A percentile compares a stretch with the other conserved stretches of the same genome.
Evolutionary conservation across 2,329 filamentous ascomycete species (phyloP).

Genomic region (Hortaea werneckii): DNA sequence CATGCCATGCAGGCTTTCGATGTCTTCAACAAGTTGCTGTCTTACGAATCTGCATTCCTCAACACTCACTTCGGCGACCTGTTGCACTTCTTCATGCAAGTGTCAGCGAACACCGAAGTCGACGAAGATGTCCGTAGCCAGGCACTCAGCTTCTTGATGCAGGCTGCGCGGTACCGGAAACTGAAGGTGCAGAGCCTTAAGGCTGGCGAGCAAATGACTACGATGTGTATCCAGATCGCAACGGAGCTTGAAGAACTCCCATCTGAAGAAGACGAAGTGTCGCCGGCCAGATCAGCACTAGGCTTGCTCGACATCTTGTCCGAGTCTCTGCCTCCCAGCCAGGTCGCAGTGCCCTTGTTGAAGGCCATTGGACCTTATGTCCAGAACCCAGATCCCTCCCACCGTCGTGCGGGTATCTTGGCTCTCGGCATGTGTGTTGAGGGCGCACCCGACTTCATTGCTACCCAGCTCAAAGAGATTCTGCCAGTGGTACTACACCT

Average conservation of each 20-base stretch:
- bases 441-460: conserved; percentile 93
- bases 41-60: conserved; percentile 76
- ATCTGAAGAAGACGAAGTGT: conserved; percentile 70
- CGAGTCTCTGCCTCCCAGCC: conserved; percentile 78
- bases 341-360: conserved; percentile 86
- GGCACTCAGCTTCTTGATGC: conserved; percentile 86
- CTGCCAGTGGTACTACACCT: conserved; percentile 76
- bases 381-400: conserved; percentile 60
- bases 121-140: conserved; percentile 82
- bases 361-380: conserved; percentile 79
- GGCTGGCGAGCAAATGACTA: conserved; percentile 76
- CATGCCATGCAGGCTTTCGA: conserved; percentile 85
- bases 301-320: conserved; percentile 82
- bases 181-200: conserved; percentile 89
- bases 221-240: conserved; percentile 78
- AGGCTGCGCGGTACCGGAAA: conserved; percentile 82
- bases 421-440: conserved; percentile 90
- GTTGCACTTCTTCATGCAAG: conserved; percentile 84
- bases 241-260: conserved; percentile 72
- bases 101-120: conserved; percentile 64
- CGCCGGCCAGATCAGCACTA: conserved; percentile 74
- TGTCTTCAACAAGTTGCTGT: conserved; percentile 90
- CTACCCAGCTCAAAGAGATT: conserved; percentile 77
- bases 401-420: conserved; percentile 82
- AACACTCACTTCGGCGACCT: conserved; percentile 81